Conservation (phyloP, 2,329 filamentous ascomycete genomes). For the Claviceps pazoutovae region DNA sequence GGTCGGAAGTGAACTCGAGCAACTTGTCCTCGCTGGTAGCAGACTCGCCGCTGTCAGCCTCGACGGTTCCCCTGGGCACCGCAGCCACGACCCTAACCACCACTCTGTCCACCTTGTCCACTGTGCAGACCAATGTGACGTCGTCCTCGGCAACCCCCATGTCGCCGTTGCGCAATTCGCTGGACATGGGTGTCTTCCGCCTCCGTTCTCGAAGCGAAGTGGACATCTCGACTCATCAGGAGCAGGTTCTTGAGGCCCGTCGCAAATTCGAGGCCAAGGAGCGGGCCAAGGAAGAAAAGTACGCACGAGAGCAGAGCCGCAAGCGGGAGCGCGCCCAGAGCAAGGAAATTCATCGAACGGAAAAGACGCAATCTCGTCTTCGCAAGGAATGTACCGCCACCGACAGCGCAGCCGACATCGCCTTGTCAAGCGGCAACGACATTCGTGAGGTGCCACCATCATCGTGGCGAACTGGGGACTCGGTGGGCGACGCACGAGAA, state of each 20-base stretch:
- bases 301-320: constrained; percentile 42
- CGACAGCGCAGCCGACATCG: constrained; percentile 20
- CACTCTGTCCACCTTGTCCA: constrained; percentile 10
- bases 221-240: constrained; percentile 37
- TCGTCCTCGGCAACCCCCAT: constrained; percentile 22
- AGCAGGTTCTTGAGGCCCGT: constrained; percentile 46
- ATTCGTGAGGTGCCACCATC: constrained; percentile 13
- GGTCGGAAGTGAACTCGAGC: constrained; percentile 33
- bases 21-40: constrained; percentile 14
- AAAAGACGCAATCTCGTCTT: constrained; percentile 29
- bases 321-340: constrained; percentile 44
- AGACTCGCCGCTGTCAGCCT: constrained; percentile 21
- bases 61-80: constrained; percentile 13
- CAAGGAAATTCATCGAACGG: constrained; percentile 39
- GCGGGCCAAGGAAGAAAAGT: constrained; percentile 46
- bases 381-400: constrained; percentile 22
- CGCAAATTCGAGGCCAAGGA: constrained; percentile 51
- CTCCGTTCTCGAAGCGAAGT: constrained; percentile 47
- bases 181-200: constrained; percentile 44
- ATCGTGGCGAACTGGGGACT: constrained; percentile 13
- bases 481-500: constrained; percentile 19
- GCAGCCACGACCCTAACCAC: constrained; percentile 9
- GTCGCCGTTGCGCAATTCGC: constrained; percentile 43
- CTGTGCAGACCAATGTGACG: constrained; percentile 11
- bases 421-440: constrained; percentile 18